Percentiles rank a stretch among this genome's conserved stretches.
Conservation (phyloP, 257 asterid genomes). For the Primulina tabacum region DNA sequence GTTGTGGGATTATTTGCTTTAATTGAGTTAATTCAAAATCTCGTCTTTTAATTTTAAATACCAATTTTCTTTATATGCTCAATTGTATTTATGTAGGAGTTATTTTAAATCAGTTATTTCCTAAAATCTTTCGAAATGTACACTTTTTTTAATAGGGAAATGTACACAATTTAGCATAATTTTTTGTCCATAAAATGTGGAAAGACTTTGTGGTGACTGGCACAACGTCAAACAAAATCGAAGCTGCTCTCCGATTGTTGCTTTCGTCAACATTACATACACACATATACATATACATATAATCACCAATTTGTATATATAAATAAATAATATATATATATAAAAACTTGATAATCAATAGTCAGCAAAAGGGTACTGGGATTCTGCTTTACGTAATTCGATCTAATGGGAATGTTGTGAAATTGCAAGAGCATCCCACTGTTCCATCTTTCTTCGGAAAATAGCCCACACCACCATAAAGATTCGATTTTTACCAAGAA, state of each 20-base stretch:
- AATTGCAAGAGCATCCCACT: conserved; percentile 25
- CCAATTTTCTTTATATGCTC: no score
- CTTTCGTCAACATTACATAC: conserved; percentile 4
- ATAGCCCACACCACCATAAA: conserved; percentile 32
- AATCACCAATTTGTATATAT: neutral
- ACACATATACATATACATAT: neutral
- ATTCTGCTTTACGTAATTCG: conserved; percentile 18
- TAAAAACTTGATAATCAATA: conserved; percentile 12
- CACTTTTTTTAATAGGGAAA: no score
- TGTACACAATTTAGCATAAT: no score
- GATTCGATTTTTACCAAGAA: conserved; percentile 38
- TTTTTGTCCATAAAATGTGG: no score
- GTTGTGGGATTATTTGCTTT: no score
- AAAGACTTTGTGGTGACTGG: no score
- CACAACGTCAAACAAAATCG: conserved; percentile 2
- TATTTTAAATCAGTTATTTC: no score
- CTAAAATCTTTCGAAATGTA: no score
- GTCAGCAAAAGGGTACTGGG: conserved; percentile 21
- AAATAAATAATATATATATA: neutral
- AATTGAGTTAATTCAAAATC: no score
- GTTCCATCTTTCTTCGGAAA: conserved; percentile 25
- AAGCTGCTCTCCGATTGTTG: conserved; percentile 24
- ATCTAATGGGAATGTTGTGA: conserved; percentile 35
- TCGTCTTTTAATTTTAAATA: no score
- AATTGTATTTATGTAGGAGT: no score